Evolutionary conservation across 2,329 filamentous ascomycete genomes (phyloP).

Genomic region (Didymellaceae sp.): DNA sequence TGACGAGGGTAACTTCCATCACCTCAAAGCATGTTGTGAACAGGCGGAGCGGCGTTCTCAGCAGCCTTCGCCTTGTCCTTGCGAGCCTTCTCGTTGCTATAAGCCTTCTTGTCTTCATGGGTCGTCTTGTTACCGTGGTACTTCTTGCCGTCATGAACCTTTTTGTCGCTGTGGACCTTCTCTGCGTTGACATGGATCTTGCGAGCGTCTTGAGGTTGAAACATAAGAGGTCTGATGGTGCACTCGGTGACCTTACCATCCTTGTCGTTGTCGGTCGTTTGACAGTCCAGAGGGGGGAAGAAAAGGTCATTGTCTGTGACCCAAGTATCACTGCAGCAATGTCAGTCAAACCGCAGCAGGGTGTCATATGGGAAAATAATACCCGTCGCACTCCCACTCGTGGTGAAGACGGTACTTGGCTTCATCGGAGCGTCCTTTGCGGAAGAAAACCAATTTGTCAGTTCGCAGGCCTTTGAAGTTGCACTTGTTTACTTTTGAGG

Average conservation of each 20-base stretch:
- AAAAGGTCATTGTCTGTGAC: slow-evolving; percentile 26
- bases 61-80: too few species aligned
- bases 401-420: slow-evolving; percentile 37
- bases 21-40: too few species aligned
- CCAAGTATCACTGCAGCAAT: slow-evolving; percentile 24
- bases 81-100: too few species aligned
- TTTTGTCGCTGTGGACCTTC: background rate
- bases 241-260: slow-evolving; percentile 16
- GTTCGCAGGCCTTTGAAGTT: slow-evolving; percentile 19
- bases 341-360: background rate
- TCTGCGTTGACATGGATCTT: slow-evolving; percentile 17
- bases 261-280: background rate
- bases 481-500: slow-evolving; percentile 31
- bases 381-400: slow-evolving; percentile 40
- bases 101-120: too few species aligned
- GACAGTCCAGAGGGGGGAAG: slow-evolving; percentile 21
- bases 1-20: too few species aligned
- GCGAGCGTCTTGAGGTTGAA: slow-evolving; percentile 31
- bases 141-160: background rate
- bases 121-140: background rate
- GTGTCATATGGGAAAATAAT: slow-evolving; percentile 7
- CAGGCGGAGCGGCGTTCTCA: too few species aligned
- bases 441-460: slow-evolving; percentile 30
- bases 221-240: slow-evolving; percentile 11
- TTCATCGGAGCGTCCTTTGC: slow-evolving; percentile 24